Evolutionary conservation across 257 asterid species (phyloP).

Genomic region (Nicotiana paniculata): DNA sequence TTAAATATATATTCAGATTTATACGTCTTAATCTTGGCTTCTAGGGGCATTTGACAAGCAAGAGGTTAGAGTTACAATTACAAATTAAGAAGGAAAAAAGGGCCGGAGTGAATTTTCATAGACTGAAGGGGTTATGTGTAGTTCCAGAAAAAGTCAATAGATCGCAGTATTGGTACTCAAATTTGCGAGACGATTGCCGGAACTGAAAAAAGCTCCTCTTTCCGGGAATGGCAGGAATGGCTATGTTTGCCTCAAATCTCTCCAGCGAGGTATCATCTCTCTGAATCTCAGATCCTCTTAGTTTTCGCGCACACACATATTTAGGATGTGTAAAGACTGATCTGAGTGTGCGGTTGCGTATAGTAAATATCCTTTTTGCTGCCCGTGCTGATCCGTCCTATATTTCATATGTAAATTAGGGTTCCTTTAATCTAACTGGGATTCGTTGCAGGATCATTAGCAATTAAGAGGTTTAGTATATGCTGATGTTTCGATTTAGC

Average conservation of each 20-base stretch:
- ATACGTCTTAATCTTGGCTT: no score
- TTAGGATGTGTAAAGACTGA: background rate
- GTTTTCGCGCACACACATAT: background rate
- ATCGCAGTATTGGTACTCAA: background rate
- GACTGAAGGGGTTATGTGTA: background rate
- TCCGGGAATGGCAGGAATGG: slow-evolving; percentile 6
- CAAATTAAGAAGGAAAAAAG: background rate
- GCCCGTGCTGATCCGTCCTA: background rate
- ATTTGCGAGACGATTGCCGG: background rate
- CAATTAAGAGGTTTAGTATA: background rate
- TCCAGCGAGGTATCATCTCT: background rate
- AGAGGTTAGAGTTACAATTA: no score
- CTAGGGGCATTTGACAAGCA: no score
- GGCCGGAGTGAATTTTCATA: background rate
- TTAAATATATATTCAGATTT: no score
- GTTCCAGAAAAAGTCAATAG: background rate
- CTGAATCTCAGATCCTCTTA: background rate
- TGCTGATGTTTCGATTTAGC: background rate
- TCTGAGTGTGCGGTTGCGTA: background rate
- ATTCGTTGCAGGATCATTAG: background rate
- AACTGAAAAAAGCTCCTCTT: background rate
- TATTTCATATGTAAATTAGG: background rate
- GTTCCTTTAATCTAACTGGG: background rate
- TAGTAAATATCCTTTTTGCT: background rate
- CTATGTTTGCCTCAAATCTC: slow-evolving; percentile 4